Evolutionary conservation across 345 rosid genomes (phyloP), one percentile per base, ranked within the genome.

Genomic region (Citrus glauca): DNA sequence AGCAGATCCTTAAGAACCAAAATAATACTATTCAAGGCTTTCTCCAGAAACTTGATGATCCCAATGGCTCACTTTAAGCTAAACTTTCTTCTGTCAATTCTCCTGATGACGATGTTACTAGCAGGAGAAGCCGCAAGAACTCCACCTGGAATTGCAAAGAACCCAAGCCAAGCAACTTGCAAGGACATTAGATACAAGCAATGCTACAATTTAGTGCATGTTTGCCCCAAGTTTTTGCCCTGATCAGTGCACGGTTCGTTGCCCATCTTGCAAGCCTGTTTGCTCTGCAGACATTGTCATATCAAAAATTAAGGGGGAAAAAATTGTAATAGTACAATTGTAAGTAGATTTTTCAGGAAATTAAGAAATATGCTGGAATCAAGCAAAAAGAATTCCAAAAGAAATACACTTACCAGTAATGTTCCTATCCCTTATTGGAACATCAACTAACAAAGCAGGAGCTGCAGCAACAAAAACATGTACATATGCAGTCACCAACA

Each of bases 161-260:
- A 86, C 66, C 89, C 84, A n/a, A 90, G 88, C 81, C 72, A 79
- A 19, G 82, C 91, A 65, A 82, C 80, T 30, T 88, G 91, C 75
- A 68, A 28, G 71, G 80, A 72, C 72, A 84, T 83, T 66, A 81
- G 84, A 76, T 87, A 87, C 79, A 90, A 88, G 79, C 71, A 75
- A 9, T 88, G 90, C n/a, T 81, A 84, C 74, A 87, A 87, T 73
- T 69, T 84, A 62, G 88, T 53, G 72, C 86, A 84, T 60, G 87
- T 87, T n/a, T 90, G 91, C 67, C 93, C 89, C 42, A 84, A 83
- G 78, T 86, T 86, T 86, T 45, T 88, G 88, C 65, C 93, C 91
- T 10, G 77, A 83, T 53, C 38, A 78, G n/a, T 88, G 93, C 80
- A 84, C 85, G 4, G 89, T 87, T 4, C 74, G 87, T 1, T 88